phyloP scores from a whole-genome alignment of 441 rosid genomes.

The Gossypium davidsonii region DNA sequence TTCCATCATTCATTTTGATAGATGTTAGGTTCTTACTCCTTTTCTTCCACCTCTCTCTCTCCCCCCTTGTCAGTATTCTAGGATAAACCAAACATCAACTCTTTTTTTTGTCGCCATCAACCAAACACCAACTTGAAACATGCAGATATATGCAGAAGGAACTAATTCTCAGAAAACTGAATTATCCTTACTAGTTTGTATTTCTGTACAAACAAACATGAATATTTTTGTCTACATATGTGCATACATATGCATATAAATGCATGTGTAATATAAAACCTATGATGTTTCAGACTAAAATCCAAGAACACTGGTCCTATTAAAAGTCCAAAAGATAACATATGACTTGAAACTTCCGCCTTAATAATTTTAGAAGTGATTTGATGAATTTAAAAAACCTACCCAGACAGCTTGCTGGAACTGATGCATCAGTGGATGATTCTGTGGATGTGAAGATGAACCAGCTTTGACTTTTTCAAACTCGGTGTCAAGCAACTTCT shows the following conservation, averaged over 20 bases:
- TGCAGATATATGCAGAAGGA: neutral
- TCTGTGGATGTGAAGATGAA: conserved; percentile 37
- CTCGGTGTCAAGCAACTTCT: conserved; percentile 59
- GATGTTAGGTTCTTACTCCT: neutral
- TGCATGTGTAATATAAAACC: neutral
- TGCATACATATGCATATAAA: neutral
- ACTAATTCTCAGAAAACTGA: neutral
- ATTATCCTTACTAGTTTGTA: neutral
- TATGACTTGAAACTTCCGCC: neutral
- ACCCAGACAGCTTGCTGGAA: conserved; percentile 85
- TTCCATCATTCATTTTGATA: neutral
- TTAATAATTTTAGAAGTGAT: neutral
- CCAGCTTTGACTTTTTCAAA: conserved; percentile 41
- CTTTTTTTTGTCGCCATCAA: too few species aligned
- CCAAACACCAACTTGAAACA: neutral
- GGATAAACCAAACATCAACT: neutral
- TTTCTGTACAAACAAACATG: neutral
- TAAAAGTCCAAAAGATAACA: neutral
- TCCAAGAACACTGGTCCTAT: neutral
- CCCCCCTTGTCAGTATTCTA: neutral
- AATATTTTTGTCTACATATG: neutral
- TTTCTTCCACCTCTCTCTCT: neutral
- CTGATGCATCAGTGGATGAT: conserved; percentile 54
- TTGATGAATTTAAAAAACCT: conserved; percentile 18
- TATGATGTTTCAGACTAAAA: neutral